Conservation (phyloP, 2,329 filamentous ascomycete species). For the Emergomyces orientalis region DNA sequence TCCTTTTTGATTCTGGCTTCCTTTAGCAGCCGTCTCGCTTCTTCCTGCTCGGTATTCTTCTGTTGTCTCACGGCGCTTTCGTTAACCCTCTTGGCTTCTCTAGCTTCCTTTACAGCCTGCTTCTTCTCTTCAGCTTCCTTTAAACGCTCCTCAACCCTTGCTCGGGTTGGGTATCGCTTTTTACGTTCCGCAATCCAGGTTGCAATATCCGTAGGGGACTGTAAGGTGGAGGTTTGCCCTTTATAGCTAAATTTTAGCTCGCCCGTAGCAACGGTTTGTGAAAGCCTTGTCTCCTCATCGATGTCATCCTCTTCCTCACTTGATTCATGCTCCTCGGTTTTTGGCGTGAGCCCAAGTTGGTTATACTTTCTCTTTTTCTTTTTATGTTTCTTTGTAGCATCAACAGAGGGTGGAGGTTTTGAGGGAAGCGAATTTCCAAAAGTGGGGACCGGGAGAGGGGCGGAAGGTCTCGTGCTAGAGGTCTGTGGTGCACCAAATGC, state of each 20-base stretch:
- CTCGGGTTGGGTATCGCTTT: constrained; percentile 69
- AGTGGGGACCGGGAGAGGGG: constrained; percentile 37
- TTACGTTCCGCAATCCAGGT: constrained; percentile 74
- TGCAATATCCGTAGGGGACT: constrained; percentile 57
- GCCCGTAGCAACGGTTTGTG: constrained; percentile 18
- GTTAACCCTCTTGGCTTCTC: constrained; percentile 29
- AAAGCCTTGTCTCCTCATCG: constrained; percentile 37
- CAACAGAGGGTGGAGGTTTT: constrained; percentile 33
- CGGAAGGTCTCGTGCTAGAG: constrained; percentile 25
- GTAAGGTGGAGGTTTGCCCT: constrained; percentile 46
- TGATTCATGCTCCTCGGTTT: constrained; percentile 37
- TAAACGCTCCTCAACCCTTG: constrained; percentile 44
- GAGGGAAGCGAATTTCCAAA: constrained; percentile 34
- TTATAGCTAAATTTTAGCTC: constrained; percentile 47
- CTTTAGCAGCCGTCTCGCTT: constrained; percentile 25
- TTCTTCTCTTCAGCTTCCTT: constrained; percentile 47
- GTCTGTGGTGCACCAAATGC: constrained; percentile 18
- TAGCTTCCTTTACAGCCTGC: constrained; percentile 28
- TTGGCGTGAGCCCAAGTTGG: constrained; percentile 40
- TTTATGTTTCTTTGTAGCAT: constrained; percentile 31
- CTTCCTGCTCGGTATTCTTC: constrained; percentile 31
- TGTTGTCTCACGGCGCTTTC: constrained; percentile 27
- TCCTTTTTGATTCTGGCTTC: constrained; percentile 23
- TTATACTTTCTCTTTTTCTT: constrained; percentile 37
- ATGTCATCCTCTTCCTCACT: constrained; percentile 39